These are phyloP conservation scores for Aspergillus oerlinghausenensis DNA, from an alignment of 2,329 filamentous ascomycete species.

Conservation along the genomic window DNA sequence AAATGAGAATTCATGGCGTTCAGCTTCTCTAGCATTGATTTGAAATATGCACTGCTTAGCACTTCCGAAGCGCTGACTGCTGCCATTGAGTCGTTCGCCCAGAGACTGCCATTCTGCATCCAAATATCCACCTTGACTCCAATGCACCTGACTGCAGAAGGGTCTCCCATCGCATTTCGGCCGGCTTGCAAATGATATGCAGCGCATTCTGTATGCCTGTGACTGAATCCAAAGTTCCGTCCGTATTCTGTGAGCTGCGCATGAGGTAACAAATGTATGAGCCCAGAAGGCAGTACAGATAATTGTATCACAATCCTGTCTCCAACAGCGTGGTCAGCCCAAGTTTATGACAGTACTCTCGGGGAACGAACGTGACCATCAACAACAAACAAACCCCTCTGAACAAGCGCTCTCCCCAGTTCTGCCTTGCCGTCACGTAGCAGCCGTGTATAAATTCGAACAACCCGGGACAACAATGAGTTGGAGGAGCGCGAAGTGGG, in stretches of 20 bases:
- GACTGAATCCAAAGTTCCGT: neutral
- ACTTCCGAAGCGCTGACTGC: conserved; percentile 11
- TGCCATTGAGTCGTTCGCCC: conserved; percentile 14
- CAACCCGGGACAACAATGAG: conserved; percentile 26
- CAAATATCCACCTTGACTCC: conserved; percentile 24
- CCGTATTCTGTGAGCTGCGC: neutral
- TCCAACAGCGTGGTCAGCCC: too few relatives aligned
- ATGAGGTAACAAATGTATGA: neutral
- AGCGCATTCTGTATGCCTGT: conserved; percentile 6
- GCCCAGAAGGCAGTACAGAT: neutral
- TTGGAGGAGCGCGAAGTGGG: conserved; percentile 30
- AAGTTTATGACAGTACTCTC: neutral
- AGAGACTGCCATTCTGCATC: conserved; percentile 19
- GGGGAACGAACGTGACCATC: conserved; percentile 17
- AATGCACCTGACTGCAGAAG: conserved; percentile 21
- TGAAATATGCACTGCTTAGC: conserved; percentile 19
- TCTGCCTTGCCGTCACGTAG: conserved; percentile 9
- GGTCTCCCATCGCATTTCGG: conserved; percentile 17
- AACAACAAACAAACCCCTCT: conserved; percentile 22
- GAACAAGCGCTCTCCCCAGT: conserved; percentile 19
- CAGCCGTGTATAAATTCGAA: conserved; percentile 14
- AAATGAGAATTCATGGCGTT: conserved; percentile 7
- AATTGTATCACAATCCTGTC: conserved; percentile 1
- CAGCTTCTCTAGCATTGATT: conserved; percentile 16
- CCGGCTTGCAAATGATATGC: conserved; percentile 15